Conservation (phyloP, 192 early-diverging fungal species). For the Umbelopsis sp. region DNA sequence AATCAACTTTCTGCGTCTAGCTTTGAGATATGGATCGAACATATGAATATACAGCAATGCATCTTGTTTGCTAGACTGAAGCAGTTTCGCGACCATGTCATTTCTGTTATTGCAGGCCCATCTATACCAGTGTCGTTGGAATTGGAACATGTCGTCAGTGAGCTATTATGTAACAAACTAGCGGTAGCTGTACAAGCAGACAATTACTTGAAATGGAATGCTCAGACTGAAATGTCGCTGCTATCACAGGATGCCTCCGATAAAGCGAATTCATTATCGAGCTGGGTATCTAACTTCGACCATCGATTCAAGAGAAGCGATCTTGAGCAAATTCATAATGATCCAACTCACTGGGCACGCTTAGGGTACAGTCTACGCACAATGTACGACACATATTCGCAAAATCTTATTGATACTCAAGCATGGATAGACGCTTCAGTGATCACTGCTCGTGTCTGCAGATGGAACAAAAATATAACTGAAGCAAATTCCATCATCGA, state of each 20-base stretch:
- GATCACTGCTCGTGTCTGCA: conserved; percentile 1
- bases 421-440: not conserved
- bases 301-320: not conserved
- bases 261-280: not conserved
- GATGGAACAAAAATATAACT: not conserved
- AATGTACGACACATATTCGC: not conserved
- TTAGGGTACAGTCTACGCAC: not conserved
- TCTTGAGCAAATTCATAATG: not conserved
- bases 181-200: not conserved
- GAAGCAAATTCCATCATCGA: not conserved
- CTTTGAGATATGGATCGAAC: not conserved
- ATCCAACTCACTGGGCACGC: not conserved
- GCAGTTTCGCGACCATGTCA: not conserved
- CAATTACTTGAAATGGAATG: not conserved
- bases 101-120: not conserved
- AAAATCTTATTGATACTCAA: not conserved
- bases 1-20: not conserved
- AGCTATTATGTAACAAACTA: not conserved
- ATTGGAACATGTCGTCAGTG: not conserved
- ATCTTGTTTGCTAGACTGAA: not conserved
- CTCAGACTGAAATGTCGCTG: not conserved
- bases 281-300: not conserved
- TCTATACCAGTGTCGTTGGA: not conserved
- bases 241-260: not conserved
- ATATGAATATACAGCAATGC: conserved; percentile 13